Percentiles rank a stretch among this genome's conserved stretches.
Conservation (phyloP, 257 asterid species). For the Solanum paucissectum region DNA sequence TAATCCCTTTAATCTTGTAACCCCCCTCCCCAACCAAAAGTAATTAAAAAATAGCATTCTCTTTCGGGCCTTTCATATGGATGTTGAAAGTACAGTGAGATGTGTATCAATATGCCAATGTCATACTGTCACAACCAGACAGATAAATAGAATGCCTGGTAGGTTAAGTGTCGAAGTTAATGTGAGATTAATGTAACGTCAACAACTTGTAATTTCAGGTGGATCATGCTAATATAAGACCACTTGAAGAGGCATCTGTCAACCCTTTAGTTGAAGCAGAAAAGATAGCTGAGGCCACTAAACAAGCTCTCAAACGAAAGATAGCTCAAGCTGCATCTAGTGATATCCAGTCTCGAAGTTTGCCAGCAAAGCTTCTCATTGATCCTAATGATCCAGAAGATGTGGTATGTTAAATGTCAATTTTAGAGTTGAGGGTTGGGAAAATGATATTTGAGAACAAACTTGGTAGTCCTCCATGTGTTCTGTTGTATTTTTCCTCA, state of each 20-base stretch:
- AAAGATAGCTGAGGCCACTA: constrained; percentile 82
- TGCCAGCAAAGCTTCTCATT: constrained; percentile 80
- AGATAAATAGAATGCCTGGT: background rate
- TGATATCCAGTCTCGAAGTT: constrained; percentile 57
- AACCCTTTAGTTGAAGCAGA: constrained; percentile 87
- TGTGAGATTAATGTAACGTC: background rate
- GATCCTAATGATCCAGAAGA: constrained; percentile 94
- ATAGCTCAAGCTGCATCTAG: constrained; percentile 74
- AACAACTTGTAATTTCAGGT: constrained; percentile 46
- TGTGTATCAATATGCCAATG: background rate
- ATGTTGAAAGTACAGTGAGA: background rate
- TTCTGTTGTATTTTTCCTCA: background rate
- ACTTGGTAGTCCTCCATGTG: background rate
- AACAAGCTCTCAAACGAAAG: constrained; percentile 90
- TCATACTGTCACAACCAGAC: background rate
- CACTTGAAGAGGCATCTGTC: constrained; percentile 44
- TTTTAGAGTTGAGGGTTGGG: background rate
- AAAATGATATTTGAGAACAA: background rate
- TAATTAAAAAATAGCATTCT: background rate
- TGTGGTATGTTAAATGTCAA: constrained; percentile 51
- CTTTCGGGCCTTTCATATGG: background rate
- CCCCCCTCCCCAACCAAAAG: background rate
- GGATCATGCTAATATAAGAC: constrained; percentile 81
- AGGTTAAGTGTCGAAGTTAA: background rate
- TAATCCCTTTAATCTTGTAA: background rate